Evolutionary conservation across 805 yeast species (phyloP), one percentile per base, ranked within the genome.

Genomic region (Sugiyamaella chiloensis): DNA sequence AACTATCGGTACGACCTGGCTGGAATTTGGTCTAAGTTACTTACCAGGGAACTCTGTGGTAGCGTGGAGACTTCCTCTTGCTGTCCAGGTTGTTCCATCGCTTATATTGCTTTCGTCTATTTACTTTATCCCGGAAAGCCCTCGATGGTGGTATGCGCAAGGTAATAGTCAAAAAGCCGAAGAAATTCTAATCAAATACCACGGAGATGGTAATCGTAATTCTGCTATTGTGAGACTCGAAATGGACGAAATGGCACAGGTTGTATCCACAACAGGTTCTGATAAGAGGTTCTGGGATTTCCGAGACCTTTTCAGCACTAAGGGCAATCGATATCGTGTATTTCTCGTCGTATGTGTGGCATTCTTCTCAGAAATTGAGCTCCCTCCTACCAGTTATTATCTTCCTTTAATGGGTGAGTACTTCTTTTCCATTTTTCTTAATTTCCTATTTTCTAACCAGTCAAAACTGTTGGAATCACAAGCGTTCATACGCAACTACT

Each of bases 101-200:
- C 30, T 42, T 12, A 24, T 42, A 19, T 19, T 34, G n/a, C 30
- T 48, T 5, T 14, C 21, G 4, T 16, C 20, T 11, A n/a, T 46
- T 7, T 19, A 12, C 12, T 42, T 29, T 16, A 32, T 50, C 17
- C 54, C 54, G 7, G 52, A 51, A 12, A 45, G 49, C 12, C 55
- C 55, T 7, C 17, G 54, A 23, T 52, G 54, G 54, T 43, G 29
- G 16, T 43, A 32, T 36, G 40, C 48, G 11, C 48, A 44, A 8
- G 48, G 45, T 5, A 24, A 35, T 4, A 14, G 7, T 5, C 40
- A 48, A 4, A 30, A 36, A 20, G 51, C 48, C 8, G 20, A 24
- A 7, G 35, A 26, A 16, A 20, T 44, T 29, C 42, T 48, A 17
- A 23, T 24, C n/a, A 36, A 44, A 20, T 39, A 29, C 24, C 47